phyloP scores from a whole-genome alignment of 1,284 basidiomycete genomes.

The Ustilago shanxiensis region DNA sequence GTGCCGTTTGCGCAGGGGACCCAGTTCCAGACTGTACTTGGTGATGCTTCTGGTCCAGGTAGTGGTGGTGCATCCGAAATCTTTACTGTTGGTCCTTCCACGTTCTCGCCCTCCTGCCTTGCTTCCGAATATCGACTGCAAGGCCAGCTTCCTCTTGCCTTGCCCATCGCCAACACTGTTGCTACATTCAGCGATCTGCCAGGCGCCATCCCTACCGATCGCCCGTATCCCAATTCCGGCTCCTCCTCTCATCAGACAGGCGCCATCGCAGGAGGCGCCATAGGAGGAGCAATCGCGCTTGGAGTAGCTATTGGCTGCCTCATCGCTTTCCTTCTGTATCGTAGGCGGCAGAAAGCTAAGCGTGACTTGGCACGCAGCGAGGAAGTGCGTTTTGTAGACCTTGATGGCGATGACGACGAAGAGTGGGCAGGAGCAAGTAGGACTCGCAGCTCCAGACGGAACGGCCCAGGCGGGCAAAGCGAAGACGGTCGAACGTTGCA shows the following conservation, averaged over 20 bases:
- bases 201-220: constrained; percentile 42
- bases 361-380: constrained; percentile 51
- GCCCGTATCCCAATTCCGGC: background rate
- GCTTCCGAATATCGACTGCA: constrained; percentile 17
- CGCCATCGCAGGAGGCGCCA: constrained; percentile 59
- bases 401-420: constrained; percentile 57
- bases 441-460: constrained; percentile 16
- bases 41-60: constrained; percentile 50
- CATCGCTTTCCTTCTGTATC: constrained; percentile 48
- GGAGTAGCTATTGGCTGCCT: constrained; percentile 46
- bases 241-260: constrained; percentile 26
- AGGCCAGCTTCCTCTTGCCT: constrained; percentile 11
- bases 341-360: constrained; percentile 47
- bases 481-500: constrained; percentile 6
- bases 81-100: constrained; percentile 38
- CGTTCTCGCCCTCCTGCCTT: constrained; percentile 27
- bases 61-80: constrained; percentile 51
- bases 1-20: constrained; percentile 53
- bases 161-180: constrained; percentile 35
- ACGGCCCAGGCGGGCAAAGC: background rate
- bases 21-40: constrained; percentile 50
- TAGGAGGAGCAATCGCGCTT: constrained; percentile 57
- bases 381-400: constrained; percentile 57
- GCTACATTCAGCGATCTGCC: constrained; percentile 47
- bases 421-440: constrained; percentile 10